Evolutionary conservation across 148 eudicot genomes (phyloP), one percentile per base, ranked within the genome.

Genomic region (Chenopodium quinoa): DNA sequence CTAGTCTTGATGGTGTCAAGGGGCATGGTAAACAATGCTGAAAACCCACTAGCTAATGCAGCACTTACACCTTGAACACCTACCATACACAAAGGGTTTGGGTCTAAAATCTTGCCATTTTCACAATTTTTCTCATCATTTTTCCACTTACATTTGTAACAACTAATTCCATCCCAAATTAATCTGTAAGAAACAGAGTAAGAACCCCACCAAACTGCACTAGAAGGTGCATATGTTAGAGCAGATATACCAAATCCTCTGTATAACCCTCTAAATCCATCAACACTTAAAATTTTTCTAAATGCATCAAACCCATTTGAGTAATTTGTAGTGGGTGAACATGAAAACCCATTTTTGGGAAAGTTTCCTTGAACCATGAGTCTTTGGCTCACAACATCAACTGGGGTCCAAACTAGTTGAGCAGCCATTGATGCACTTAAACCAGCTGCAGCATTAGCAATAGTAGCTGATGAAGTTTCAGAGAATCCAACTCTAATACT

Each of bases 381-480:
- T 67, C 97, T 81, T 76, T 95, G 98, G 88, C 98, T 95, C 7
- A 95, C 88, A 6, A 95, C 98, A 88, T 95, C 98, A 72, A 95
- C 85, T 6, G 98, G 97, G 1, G 97, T 95, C 98, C 98, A 95
- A n/a, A 95, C 98, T 4, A 95, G 82, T 80, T 95, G 98, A 6
- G 98, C 94, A 0, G 94, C 97, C 88, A 93, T 85, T 0, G 98
- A 90, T 27, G 97, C 96, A 75, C 91, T 91, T 44, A 95, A 70
- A 0, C 98, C 97, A 3, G 91, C 97, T 2, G 86, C 91, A 47
- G 91, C 97, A 82, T 84, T 92, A 10, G 95, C 93, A 11, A 94
- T 73, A 14, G 97, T 83, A 0, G 89, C 75, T 0, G 98, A 87
- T 1, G 89, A 84, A 34, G 90, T 77, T 46, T 88, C 94, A 0